Base-by-base conservation (phyloP, 805 yeast genomes). In the Saccharomycopsis malanga region DNA sequence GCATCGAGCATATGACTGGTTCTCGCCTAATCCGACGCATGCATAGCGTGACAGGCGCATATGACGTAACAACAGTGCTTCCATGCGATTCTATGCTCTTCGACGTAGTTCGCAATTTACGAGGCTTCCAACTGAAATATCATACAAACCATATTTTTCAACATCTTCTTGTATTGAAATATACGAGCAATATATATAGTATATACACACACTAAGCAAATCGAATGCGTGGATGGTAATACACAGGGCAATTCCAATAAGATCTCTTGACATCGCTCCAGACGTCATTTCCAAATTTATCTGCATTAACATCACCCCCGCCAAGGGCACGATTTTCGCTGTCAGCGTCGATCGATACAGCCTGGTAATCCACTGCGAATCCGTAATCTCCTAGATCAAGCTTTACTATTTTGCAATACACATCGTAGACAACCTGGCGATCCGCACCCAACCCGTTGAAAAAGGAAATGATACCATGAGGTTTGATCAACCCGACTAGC, bases 401-500 rank as follows among this genome's bases (percentile, higher is more conserved):
- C 53, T 81, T 85, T 3, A 86, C 96, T 48, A 89, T 79, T 56
- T 79, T 75, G 61, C 77, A 81, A 69, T 91, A 89, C 6, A 91
- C 96, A 57, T 89, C 89, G 59, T 83, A 83, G 55, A 83, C 76
- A 12, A 83, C 70, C 56, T 78, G 74, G 56, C 88, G 68, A 54
- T 83, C 93, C 14, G 89, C 91, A 21, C 93, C 93, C 7, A 85
- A 70, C 0, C 98, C 98, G 58, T 89, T 91, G 72, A 89, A 89
- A 60, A 88, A 89, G 4, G 96, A 87, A 54, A 89, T 88, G 1
- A 79, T 74, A 6, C 97, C 98, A 29, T 77, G 74, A 5, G 93
- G 86, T 60, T 83, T 83, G 54, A 89, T 65, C 42, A 89, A 66
- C 0, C 96, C 97, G 17, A 87, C 94, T 4, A 86, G 72, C 10